phyloP scores from a whole-genome alignment of 208 protist genomes.

The Tritrichomonas musculus region DNA sequence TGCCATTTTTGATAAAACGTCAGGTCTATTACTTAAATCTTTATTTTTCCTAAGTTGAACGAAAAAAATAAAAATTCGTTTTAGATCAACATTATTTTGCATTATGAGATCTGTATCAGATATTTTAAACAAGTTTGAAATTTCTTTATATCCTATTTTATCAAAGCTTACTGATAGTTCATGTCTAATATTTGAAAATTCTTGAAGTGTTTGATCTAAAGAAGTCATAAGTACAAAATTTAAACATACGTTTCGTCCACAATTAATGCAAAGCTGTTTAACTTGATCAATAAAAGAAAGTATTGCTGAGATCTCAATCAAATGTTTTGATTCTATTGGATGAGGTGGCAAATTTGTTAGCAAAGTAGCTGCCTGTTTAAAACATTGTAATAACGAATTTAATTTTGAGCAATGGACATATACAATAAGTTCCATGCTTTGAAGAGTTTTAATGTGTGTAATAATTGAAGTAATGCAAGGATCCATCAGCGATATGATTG shows the following conservation, averaged over 20 bases:
- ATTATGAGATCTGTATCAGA: background rate
- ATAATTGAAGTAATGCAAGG: too few species aligned
- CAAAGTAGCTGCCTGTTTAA: background rate
- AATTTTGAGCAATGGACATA: slow-evolving; percentile 22
- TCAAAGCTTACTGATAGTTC: background rate
- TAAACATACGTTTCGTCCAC: background rate
- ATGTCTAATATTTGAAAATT: background rate
- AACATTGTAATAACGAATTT: background rate
- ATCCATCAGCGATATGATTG: too few species aligned
- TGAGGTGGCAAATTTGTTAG: background rate
- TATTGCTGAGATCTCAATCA: background rate
- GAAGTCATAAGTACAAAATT: background rate
- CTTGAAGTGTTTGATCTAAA: background rate
- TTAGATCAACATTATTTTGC: background rate
- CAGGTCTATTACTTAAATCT: background rate
- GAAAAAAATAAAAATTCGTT: background rate
- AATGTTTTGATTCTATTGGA: too few species aligned
- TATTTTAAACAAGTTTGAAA: background rate
- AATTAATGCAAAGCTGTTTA: background rate
- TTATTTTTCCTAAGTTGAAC: background rate
- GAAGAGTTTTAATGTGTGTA: too few species aligned
- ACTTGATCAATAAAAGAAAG: background rate
- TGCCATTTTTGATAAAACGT: background rate
- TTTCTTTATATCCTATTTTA: background rate
- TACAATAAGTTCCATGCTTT: too few species aligned